A percentile compares a stretch with the other conserved stretches of the same genome.
Evolutionary conservation across 148 eudicot species (phyloP).

Genomic region (Heliamphora exappendiculata): DNA sequence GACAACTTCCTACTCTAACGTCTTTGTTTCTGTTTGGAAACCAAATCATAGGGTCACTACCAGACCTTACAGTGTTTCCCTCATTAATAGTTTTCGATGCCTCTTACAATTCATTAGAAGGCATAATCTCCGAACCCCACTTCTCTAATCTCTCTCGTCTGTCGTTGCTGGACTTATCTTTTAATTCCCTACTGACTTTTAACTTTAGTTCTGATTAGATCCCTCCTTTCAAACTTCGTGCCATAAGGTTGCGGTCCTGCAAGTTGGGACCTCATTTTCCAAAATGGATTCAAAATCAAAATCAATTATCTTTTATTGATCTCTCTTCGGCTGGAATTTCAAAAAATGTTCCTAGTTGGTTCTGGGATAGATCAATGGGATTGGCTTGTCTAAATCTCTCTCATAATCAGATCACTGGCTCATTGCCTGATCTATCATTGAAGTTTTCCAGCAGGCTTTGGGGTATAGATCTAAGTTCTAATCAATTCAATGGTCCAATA

Average conservation of each 20-base stretch:
- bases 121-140: slow-evolving; percentile 15
- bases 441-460: neutral
- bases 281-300: slow-evolving; percentile 12
- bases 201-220: neutral
- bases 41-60: neutral
- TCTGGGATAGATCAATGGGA: neutral
- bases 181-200: neutral
- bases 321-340: neutral
- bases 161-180: neutral
- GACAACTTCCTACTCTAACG: neutral
- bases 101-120: slow-evolving; percentile 20
- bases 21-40: neutral
- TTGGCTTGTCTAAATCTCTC: slow-evolving; percentile 17
- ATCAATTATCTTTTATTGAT: neutral
- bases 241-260: slow-evolving; percentile 1
- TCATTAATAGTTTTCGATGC: neutral
- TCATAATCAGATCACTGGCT: slow-evolving; percentile 8
- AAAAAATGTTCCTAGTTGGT: neutral
- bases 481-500: slow-evolving; percentile 12
- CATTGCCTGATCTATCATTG: neutral
- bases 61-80: neutral
- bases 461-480: slow-evolving; percentile 9
- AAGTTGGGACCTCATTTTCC: slow-evolving; percentile 19
- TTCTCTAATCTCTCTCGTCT: slow-evolving; percentile 11
- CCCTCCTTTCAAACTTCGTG: slow-evolving; percentile 17